Conservation (phyloP, 495 filamentous ascomycete genomes). For the Pyrenopolyporus hunteri region DNA sequence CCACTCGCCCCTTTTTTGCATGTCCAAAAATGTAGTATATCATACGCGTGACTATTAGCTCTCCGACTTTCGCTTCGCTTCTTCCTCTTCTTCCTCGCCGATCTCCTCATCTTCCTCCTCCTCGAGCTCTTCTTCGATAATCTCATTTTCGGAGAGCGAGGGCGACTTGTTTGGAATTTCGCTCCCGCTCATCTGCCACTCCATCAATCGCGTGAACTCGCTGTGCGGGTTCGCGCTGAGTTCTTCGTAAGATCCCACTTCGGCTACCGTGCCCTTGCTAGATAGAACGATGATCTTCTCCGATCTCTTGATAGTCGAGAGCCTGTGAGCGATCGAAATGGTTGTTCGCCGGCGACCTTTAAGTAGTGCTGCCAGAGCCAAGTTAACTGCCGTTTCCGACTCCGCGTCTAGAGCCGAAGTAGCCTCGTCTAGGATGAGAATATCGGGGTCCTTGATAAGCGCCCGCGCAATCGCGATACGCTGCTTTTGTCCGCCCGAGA, state of each 20-base stretch:
- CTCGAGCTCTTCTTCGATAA: conserved; percentile 53
- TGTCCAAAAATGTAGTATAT: conserved; percentile 6
- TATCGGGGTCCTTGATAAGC: conserved; percentile 93
- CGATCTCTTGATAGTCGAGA: conserved; percentile 94
- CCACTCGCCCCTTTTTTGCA: conserved; percentile 1
- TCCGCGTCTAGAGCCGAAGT: conserved; percentile 96
- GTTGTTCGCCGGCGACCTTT: conserved; percentile 82
- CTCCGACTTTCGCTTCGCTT: conserved; percentile 17
- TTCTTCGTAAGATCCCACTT: conserved; percentile 82
- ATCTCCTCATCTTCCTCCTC: conserved; percentile 45
- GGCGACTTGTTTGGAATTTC: conserved; percentile 52
- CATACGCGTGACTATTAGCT: conserved; percentile 8
- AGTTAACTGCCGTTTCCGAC: conserved; percentile 93
- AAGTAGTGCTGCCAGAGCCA: conserved; percentile 80
- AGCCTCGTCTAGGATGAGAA: conserved; percentile 93
- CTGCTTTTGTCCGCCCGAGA: conserved; percentile 97
- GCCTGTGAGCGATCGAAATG: conserved; percentile 93
- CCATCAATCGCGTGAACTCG: conserved; percentile 93
- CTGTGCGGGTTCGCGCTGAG: conserved; percentile 73
- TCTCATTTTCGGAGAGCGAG: conserved; percentile 52
- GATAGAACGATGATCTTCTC: conserved; percentile 91
- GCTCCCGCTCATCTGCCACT: conserved; percentile 95
- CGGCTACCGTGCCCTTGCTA: conserved; percentile 83
- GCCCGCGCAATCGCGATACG: conserved; percentile 96
- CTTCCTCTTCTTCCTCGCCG: conserved; percentile 33